Base-by-base conservation (phyloP, 2,329 filamentous ascomycete species). In the Penicillium sp. region DNA sequence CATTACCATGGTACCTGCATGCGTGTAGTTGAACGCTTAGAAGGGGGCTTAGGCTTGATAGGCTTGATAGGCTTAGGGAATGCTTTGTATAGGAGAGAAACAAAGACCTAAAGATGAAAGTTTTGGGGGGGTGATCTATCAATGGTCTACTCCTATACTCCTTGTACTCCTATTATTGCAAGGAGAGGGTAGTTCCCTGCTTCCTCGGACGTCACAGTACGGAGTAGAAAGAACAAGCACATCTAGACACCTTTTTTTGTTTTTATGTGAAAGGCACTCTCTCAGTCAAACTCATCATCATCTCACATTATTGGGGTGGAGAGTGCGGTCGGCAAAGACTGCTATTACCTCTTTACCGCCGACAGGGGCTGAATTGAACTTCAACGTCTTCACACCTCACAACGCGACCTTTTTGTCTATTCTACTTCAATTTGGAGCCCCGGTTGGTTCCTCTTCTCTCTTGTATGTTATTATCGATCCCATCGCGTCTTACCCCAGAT, bases 281-380 rank as follows among this genome's bases (percentile, higher is more conserved):
- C 1, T 37, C 24, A 0, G 6, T 26, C 24, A 9, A 26, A 3
- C 24, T 26, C 24, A 26, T 26, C 6, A 26, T 26, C 8, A 7
- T 7, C 24, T 9, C 34, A n/a, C 13, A 8, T 23, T n/a, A 14
- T 23, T 23, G 35, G 35, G 18, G 18, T 20, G 35, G 35, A 24
- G 35, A 37, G 18, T 37, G 47, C 51, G 53, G 55, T 56, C 53
- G 55, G 51, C 51, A 43, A 43, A 20, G 18, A 20, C 47, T 51
- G 48, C 41, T 49, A 49, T 56, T 57, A 57, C 53, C 55, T 53
- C 54, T 53, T 56, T 57, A 57, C 55, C 55, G 55, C 55, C 55
- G 47, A 54, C 52, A 56, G 53, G 55, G 55, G 55, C 50, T 49
- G 37, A 14, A 6, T 4, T 20, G 18, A 20, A 4, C 23, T 4